Conservation (phyloP, 108 stramenopile genomes). For the Cylindrotheca closterium region DNA sequence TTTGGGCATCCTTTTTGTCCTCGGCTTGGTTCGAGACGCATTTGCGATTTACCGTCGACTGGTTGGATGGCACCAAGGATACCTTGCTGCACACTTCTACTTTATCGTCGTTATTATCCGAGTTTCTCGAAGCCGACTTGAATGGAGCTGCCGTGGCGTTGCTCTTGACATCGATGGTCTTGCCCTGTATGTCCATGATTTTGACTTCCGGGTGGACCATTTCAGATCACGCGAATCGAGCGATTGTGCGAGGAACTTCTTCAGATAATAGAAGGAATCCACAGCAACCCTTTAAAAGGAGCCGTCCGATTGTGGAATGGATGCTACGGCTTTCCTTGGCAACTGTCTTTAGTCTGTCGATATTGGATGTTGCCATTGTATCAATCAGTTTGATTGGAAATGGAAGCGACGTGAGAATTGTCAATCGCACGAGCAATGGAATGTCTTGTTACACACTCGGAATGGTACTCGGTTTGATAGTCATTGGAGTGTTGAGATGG, state of each 20-base stretch:
- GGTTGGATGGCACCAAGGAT: constrained; percentile 8
- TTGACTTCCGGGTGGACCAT: constrained; percentile 17
- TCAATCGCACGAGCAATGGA: constrained; percentile 27
- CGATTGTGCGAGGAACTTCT: background rate
- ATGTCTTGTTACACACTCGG: constrained; percentile 38
- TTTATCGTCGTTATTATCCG: constrained; percentile 19
- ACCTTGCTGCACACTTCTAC: constrained; percentile 17
- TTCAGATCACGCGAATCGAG: constrained; percentile 12
- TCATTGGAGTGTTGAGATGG: constrained; percentile 25
- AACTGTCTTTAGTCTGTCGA: constrained; percentile 25
- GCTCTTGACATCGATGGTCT: constrained; percentile 24
- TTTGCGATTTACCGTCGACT: constrained; percentile 8
- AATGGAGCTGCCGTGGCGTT: constrained; percentile 22
- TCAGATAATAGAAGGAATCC: background rate
- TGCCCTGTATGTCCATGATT: constrained; percentile 42
- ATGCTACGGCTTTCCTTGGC: constrained; percentile 30
- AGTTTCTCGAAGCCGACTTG: constrained; percentile 18
- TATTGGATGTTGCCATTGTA: constrained; percentile 34
- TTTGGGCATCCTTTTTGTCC: constrained; percentile 49
- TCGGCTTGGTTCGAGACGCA: constrained; percentile 40
- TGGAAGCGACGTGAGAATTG: constrained; percentile 23
- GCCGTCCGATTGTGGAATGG: constrained; percentile 26
- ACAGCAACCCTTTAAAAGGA: background rate
- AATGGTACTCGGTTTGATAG: constrained; percentile 20
- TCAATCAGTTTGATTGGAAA: constrained; percentile 27